phyloP scores from a whole-genome alignment of 176 grass and related monocot genomes.

The Zoysia pacifica region DNA sequence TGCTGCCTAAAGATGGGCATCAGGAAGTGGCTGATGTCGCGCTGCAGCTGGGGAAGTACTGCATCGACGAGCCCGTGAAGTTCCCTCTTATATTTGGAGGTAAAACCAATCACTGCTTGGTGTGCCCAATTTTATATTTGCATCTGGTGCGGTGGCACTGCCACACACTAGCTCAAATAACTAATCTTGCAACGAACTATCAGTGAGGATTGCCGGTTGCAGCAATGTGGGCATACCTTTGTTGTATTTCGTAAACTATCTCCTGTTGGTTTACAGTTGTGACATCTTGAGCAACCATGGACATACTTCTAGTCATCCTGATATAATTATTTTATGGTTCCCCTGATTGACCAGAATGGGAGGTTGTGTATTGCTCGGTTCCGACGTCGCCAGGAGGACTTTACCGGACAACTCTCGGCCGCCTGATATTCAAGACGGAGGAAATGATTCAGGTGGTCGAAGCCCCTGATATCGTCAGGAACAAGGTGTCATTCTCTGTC shows the following conservation, averaged over 20 bases:
- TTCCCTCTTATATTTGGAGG: conserved; percentile 92
- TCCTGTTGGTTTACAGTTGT: not conserved
- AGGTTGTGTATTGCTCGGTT: conserved; percentile 83
- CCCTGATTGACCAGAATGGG: conserved; percentile 62
- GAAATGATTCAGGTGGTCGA: conserved; percentile 90
- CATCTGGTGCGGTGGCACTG: not conserved
- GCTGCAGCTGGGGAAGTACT: conserved; percentile 60
- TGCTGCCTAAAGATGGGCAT: conserved; percentile 54
- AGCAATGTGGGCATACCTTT: not conserved
- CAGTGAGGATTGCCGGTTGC: not conserved
- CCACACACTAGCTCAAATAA: not conserved
- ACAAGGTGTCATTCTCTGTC: conserved; percentile 71
- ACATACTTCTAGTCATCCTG: not conserved
- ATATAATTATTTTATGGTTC: not conserved
- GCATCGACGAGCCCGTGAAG: conserved; percentile 74
- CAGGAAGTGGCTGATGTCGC: conserved; percentile 68
- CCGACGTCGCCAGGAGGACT: conserved; percentile 85
- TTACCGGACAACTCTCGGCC: conserved; percentile 66
- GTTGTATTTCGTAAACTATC: not conserved
- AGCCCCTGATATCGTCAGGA: conserved; percentile 65
- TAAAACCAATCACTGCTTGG: not conserved
- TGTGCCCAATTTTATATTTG: not conserved
- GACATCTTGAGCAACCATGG: not conserved
- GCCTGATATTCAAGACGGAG: conserved; percentile 82
- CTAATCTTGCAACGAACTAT: not conserved